Base-by-base conservation (phyloP, 2,329 filamentous ascomycete species). In the Dichotomopilus funicola region DNA sequence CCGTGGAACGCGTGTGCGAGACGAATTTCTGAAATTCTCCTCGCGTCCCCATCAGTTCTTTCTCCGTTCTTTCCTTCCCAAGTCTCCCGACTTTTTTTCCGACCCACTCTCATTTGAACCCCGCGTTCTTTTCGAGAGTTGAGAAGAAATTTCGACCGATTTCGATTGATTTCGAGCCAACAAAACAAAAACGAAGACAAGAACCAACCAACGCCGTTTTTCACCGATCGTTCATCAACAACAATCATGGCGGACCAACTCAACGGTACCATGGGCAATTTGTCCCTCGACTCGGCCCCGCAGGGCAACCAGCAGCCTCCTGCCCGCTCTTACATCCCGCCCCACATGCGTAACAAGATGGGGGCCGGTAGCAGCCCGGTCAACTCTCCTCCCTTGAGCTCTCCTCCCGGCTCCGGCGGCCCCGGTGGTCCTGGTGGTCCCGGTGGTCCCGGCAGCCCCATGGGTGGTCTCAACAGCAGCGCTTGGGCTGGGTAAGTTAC, bases 211-310 rank as follows among this genome's bases (percentile, higher is more conserved):
- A 8, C 49, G 50, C 46, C 38, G 1, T 7, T 33, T 34, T 37
- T 31, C 6, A 36, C 8, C 36, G 27, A 47, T 13, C 36, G 27
- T 34, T 12, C 11, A 33, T n/a, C 53, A 45, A 61, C 51, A 66
- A 67, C 67, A 75, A 86, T 73, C 70, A 91, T 91, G 87, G 87
- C 87, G 72, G 87, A 89, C 68, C 86, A 91, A 78, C 81, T 94
- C 67, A 89, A 90, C 78, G 53, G 59, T 54, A 58, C 59, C 55
- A 91, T 92, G 82, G 81, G 79, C 70, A 83, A 84, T 70, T 78
- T 92, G 67, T 86, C 76, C 73, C 77, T 92, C 62, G 83, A 62
- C 47, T 55, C 54, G 38, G 56, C 74, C 56, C 70, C 71, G 56
- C 71, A 72, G 36, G 71, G 11, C 52, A 60, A 59, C 49, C 65